Conservation (phyloP, 2,329 filamentous ascomycete species). For the Aspergillus persii region DNA sequence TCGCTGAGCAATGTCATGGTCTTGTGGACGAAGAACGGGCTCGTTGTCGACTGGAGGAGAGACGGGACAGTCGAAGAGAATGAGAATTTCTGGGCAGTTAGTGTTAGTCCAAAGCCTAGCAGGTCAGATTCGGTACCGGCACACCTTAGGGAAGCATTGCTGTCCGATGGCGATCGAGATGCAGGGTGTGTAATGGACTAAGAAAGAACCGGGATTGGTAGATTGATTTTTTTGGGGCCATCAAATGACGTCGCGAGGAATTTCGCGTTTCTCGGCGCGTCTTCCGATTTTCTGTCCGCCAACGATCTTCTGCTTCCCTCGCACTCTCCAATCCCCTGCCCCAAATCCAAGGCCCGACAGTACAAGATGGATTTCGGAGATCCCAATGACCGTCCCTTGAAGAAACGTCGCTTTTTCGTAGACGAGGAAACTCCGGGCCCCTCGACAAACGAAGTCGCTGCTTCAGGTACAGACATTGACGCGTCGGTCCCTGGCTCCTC, state of each 20-base stretch:
- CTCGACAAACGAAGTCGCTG: constrained; percentile 11
- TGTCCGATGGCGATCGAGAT: background rate
- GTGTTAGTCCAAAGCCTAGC: background rate
- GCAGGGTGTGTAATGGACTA: background rate
- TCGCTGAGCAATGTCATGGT: constrained; percentile 18
- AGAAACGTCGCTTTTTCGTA: constrained; percentile 63
- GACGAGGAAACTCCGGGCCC: constrained; percentile 41
- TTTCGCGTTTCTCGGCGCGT: constrained; percentile 36
- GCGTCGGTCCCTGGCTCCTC: constrained; percentile 15
- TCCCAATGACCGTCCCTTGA: constrained; percentile 54
- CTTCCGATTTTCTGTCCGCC: constrained; percentile 15
- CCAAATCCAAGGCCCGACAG: background rate
- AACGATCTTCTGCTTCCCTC: constrained; percentile 1
- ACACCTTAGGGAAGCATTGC: background rate
- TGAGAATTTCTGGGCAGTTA: background rate
- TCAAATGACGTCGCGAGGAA: constrained; percentile 21
- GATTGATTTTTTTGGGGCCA: constrained; percentile 7
- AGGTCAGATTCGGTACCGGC: no score
- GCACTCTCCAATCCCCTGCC: background rate
- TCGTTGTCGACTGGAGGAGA: background rate
- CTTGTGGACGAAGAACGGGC: no score
- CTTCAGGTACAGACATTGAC: constrained; percentile 13
- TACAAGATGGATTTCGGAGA: constrained; percentile 38
- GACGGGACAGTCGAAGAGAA: background rate
- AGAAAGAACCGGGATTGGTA: background rate